Evolutionary conservation across 306 rosid species (phyloP), one percentile per base, ranked within the genome.

Genomic region (Citrullus colocynthis): DNA sequence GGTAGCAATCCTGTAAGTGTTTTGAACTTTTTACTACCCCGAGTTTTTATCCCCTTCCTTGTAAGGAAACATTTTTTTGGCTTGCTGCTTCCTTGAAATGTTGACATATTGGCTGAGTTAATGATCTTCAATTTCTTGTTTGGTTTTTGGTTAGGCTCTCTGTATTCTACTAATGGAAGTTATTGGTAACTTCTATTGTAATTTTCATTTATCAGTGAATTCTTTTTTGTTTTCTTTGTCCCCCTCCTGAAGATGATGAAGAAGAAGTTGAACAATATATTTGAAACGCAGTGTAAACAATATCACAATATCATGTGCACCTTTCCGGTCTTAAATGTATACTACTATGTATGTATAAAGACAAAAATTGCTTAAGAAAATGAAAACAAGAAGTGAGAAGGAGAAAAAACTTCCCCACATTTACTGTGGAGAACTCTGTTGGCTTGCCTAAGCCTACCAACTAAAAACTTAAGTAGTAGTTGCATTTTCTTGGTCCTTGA

Each of bases 1-100:
- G 97, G 99, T 75, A 92, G 99, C 87, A 95, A 95, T 92, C 99
- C 97, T 81, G 99, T 95, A 88, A 95, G 98, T 86, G 76, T 44
- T 48, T 56, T 84, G 24, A 74, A 74, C 61, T 78, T 84, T 15
- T 60, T 70, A 28, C 52, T 0, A 5, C n/a, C 15, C 4, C 0
- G 54, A 37, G 32, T 48, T n/a, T 55, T 10, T 56, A 15, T 64
- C 18, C 34, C 12, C 6, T 28, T 74, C n/a, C 51, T 74, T 28
- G 44, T 20, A 16, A 16, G 72, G 72, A 2, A 36, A 36, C 28
- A 64, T 64, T 64, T 39, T 9, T 20, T 65, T 9, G 34, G 41
- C 17, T 41, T 67, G 4, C 4, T 14, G 18, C 34, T 10, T 10
- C 9, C 20, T 67, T 39, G 32, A 18, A 64, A 64, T 64, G 57